Evolutionary conservation across 129 eudicot genomes (phyloP), one percentile per base, ranked within the genome.

Genomic region (Centella asiatica): DNA sequence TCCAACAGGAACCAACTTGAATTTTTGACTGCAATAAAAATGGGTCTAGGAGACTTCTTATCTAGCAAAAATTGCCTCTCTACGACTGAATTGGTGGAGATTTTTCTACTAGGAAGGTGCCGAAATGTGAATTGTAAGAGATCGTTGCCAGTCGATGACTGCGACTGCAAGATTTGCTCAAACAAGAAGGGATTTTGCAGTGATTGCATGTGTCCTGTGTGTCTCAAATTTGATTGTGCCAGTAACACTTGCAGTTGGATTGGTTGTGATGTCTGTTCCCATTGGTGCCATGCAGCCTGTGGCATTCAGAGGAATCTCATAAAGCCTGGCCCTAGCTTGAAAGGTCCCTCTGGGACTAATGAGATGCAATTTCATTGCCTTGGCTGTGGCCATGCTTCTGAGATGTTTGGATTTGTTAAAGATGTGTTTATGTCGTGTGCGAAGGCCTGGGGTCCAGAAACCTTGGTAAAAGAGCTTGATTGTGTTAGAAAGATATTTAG

Each of bases 191-290:
- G 97, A 19, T 89, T 89, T 65, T 89, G 97, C 56, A 85, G 95
- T 23, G 92, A 85, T 44, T 89, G 97, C 65, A 89, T 89, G 97
- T 89, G 97, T 66, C 97, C 95, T 0, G 84, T 89, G 24, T 89
- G 97, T 62, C 70, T 82, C 49, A 85, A 89, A 67, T 89, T 89
- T 12, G 97, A 89, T 62, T 85, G 88, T 64, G 97, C 97, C 6
- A 80, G 62, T 52, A 82, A 85, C 34, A 89, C 95, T 1, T 89
- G 97, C 80, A 85, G 97, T 80, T 89, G 97, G 97, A 92, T 89
- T 36, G 97, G 97, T 9, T 89, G 97, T 68, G 97, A 89, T 62
- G 92, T 77, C 4, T 89, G 97, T 68, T 62, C 84, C n/a, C 97
- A 89, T 50, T 89, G 97, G 97, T 89, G 95, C 61, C 97, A 89